Evolutionary conservation across 768 basidiomycete species (phyloP), one percentile per base, ranked within the genome.

Genomic region (Antrodiella citrinella): DNA sequence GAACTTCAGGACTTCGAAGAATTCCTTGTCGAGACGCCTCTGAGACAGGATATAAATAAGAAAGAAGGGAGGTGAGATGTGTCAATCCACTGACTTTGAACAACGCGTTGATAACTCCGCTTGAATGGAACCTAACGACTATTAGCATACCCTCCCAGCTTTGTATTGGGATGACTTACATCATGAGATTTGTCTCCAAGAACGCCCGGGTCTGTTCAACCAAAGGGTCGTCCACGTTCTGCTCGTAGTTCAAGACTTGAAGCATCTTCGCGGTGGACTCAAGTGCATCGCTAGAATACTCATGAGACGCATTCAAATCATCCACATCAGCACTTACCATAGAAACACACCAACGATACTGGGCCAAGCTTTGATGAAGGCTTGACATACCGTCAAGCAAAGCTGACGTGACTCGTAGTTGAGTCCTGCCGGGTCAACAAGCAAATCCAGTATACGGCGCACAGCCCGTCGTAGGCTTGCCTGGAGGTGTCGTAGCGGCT

Each of bases 391-490:
- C 2, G 82, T 79, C 42, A 90, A 61, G 15, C 79, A 73, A 5
- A 87, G 65, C 54, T 85, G 83, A 5, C 82, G 78, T 23, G 85
- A 57, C 57, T 89, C 86, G 47, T 84, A 81, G 58, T 77, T 81
- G 45, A 82, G 48, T 23, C 38, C 19, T 19, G 30, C 64, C 35
- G 82, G 75, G 39, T 70, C 65, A 3, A 75, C 62, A 35, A 83
- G 57, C 7, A 81, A 58, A 24, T 78, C 80, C 46, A 82, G 63
- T 1, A 74, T 68, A 19, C 73, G 71, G 24, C 71, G 60, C 12
- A 84, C 69, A 0, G 84, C 80, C 45, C 65, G 71, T 30, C 79
- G 74, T 2, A 87, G 65, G 12, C 65, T 55, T 24, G 67, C 69
- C 44, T 81, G 78, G 23, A 86, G 71, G 57, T 79, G 77, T 45